phyloP scores from a whole-genome alignment of 257 asterid species.

The Sherardia arvensis region DNA sequence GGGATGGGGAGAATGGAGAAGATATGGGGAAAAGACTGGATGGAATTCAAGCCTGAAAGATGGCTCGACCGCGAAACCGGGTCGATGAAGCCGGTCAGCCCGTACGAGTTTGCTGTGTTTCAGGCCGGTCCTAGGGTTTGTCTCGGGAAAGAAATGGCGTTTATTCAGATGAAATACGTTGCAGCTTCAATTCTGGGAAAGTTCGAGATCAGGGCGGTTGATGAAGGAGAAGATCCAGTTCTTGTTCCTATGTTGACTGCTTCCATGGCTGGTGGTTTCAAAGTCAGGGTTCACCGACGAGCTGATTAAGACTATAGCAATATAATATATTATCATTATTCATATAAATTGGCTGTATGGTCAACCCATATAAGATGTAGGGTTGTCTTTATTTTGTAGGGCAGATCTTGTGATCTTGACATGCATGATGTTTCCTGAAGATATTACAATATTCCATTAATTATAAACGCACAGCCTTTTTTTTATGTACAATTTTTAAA shows the following conservation, averaged over 20 bases:
- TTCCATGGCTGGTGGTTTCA: slow-evolving; percentile 66
- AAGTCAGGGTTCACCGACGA: slow-evolving; percentile 34
- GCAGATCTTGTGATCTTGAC: neutral
- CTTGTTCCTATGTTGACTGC: slow-evolving; percentile 72
- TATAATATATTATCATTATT: too few relatives aligned
- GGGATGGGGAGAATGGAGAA: slow-evolving; percentile 76
- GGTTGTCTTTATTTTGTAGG: neutral
- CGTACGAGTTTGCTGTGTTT: slow-evolving; percentile 60
- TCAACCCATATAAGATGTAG: neutral
- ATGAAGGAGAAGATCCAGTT: slow-evolving; percentile 22
- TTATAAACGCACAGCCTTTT: too few relatives aligned
- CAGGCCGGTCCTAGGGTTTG: slow-evolving; percentile 82
- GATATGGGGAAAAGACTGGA: slow-evolving; percentile 64
- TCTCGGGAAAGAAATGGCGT: slow-evolving; percentile 63
- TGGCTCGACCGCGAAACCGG: slow-evolving; percentile 16
- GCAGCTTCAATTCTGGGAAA: slow-evolving; percentile 40
- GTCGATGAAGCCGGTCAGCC: slow-evolving; percentile 1
- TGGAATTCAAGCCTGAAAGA: slow-evolving; percentile 48
- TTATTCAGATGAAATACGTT: slow-evolving; percentile 56
- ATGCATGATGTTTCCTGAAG: neutral
- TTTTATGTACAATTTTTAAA: too few relatives aligned
- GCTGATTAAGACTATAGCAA: too few relatives aligned
- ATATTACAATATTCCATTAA: neutral
- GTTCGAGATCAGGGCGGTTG: slow-evolving; percentile 37
- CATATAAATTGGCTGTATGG: neutral